Base-by-base conservation (phyloP, 176 grass and related monocot genomes). In the Puya raimondii region DNA sequence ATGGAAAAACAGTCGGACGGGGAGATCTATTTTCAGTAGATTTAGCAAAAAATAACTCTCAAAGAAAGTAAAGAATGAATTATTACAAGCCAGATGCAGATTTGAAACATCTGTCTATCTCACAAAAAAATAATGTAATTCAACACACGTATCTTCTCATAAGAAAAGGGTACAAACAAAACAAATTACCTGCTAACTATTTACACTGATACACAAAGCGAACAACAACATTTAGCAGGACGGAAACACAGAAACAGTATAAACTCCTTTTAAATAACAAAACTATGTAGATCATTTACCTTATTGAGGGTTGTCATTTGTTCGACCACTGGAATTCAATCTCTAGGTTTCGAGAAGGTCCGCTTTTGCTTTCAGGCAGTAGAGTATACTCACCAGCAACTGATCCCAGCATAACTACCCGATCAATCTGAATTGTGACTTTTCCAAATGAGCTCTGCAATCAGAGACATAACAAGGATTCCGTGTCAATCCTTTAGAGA, bases 291-390 rank as follows among this genome's bases (percentile, higher is more conserved):
- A 70, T 16, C 20, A 49, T 52, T 80, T 79, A 80, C 66, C 13
- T 73, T 16, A 69, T 63, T 79, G 68, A 58, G 74, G 70, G 64
- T 47, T 67, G 48, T 78, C 77, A 99, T 88, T 99, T 99, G 82
- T 99, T 99, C 23, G 95, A 99, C 95, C 95, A 99, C 27, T 99
- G 95, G 73, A 99, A 99, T 65, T 99, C 95, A 12, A 99, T 99
- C 82, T 99, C 95, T 67, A 99, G 82, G 80, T 94, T 88, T 70
- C 95, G 86, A 70, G 91, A 79, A 10, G 87, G 80, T 10, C 95
- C 95, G 3, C 90, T 94, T 84, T 99, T 99, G 83, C 95, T 99
- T 81, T 91, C 90, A 0, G 95, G 95, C 64, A 99, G 76, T 76
- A 99, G 70, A 11, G 90, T 84, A 18, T 99, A 99, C 79, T 99